phyloP scores from a whole-genome alignment of 2,329 filamentous ascomycete genomes.

The Beauveria scarabaeidicola region DNA sequence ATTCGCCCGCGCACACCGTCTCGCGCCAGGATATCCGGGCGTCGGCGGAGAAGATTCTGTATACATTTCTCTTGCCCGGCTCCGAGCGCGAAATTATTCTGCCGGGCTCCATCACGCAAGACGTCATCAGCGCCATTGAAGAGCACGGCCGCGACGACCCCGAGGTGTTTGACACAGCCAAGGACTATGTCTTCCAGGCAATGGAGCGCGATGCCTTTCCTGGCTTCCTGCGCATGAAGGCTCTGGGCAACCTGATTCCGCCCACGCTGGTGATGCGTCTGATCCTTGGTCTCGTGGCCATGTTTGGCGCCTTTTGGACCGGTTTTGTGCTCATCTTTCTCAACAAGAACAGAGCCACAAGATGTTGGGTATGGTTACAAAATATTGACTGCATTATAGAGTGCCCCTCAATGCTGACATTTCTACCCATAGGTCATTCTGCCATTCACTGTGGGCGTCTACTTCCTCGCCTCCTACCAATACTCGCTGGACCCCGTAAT shows the following conservation, averaged over 20 bases:
- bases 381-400: not conserved
- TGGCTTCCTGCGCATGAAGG: constrained; percentile 89
- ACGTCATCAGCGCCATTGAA: constrained; percentile 83
- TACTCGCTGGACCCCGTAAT: constrained; percentile 91
- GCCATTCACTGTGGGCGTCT: constrained; percentile 85
- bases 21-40: constrained; percentile 83
- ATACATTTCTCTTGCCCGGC: constrained; percentile 90
- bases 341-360: constrained; percentile 60
- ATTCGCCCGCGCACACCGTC: constrained; percentile 75
- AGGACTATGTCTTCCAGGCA: constrained; percentile 98
- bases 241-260: constrained; percentile 89
- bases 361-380: constrained; percentile 64
- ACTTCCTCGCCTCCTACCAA: constrained; percentile 83
- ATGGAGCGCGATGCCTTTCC: constrained; percentile 99
- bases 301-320: constrained; percentile 92
- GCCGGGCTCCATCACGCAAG: constrained; percentile 74
- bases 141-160: constrained; percentile 88
- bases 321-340: constrained; percentile 91
- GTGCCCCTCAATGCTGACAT: not conserved
- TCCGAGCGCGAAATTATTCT: constrained; percentile 94
- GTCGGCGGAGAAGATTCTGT: constrained; percentile 97
- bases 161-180: constrained; percentile 92
- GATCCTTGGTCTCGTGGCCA: constrained; percentile 72
- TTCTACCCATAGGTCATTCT: constrained; percentile 51
- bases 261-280: constrained; percentile 79